phyloP scores from a whole-genome alignment of 192 early-diverging fungal species.

The Ambispora gerdemannii region DNA sequence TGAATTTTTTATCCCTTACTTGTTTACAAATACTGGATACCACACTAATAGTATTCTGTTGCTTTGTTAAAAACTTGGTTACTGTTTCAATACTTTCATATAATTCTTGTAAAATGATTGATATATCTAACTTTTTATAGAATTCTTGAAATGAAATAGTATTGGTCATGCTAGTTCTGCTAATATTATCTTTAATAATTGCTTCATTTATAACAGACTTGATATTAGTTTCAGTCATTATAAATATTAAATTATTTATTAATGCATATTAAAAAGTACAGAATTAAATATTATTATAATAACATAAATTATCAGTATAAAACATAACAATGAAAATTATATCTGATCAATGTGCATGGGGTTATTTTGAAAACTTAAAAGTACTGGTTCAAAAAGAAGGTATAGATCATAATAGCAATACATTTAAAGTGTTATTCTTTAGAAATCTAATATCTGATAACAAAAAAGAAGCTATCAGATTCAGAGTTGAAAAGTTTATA shows the following conservation, averaged over 20 bases:
- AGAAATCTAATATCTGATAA: constrained; percentile 17
- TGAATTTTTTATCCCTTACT: constrained; percentile 11
- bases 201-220: constrained; percentile 6
- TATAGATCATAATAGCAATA: constrained; percentile 6
- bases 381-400: background rate
- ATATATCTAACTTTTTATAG: background rate
- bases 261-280: constrained; percentile 10
- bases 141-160: background rate
- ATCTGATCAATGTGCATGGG: background rate
- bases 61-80: constrained; percentile 19
- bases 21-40: constrained; percentile 10
- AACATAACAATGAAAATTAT: constrained; percentile 13
- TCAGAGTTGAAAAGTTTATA: background rate
- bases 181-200: too few species aligned
- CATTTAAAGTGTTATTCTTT: constrained; percentile 20
- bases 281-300: too few species aligned
- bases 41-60: constrained; percentile 4
- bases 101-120: constrained; percentile 13
- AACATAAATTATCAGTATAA: constrained; percentile 4
- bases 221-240: constrained; percentile 24
- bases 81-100: constrained; percentile 5
- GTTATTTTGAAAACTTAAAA: background rate
- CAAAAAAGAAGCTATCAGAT: constrained; percentile 8
- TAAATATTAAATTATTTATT: constrained; percentile 27
- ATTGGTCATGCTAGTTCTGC: too few species aligned